Evolutionary conservation across 2,329 filamentous ascomycete species (phyloP).

Genomic region (Magnaporthiopsis poae): DNA sequence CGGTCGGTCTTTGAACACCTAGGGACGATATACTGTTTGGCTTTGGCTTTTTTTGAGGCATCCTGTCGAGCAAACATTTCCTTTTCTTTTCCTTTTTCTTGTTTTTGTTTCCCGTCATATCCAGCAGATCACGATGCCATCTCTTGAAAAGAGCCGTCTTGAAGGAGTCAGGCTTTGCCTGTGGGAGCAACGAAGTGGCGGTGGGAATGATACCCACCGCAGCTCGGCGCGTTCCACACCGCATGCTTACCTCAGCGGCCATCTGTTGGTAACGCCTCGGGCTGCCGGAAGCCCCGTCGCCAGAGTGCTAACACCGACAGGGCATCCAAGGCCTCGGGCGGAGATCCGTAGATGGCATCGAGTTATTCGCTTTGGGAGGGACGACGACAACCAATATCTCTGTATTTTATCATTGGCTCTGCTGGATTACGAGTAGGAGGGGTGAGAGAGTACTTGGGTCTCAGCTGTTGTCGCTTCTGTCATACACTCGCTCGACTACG

Average conservation of each 20-base stretch:
- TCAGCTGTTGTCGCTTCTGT: not conserved
- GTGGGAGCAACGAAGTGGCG: not conserved
- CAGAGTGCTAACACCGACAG: not conserved
- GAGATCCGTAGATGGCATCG: not conserved
- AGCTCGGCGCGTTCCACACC: not conserved
- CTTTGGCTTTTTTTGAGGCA: conserved; percentile 9
- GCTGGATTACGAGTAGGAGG: not conserved
- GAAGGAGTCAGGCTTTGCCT: not conserved
- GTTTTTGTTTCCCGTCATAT: not conserved
- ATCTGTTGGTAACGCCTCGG: not conserved
- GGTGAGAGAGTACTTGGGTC: not conserved
- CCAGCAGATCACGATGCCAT: not conserved
- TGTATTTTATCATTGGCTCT: conserved; percentile 3
- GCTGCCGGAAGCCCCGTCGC: not conserved
- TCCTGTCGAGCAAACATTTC: conserved; percentile 4
- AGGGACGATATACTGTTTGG: conserved; percentile 11
- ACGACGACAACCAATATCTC: not conserved
- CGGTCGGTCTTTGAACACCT: conserved; percentile 12
- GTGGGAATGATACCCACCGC: not conserved
- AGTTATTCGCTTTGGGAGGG: not conserved
- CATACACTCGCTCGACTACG: not conserved
- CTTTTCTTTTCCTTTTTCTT: conserved; percentile 4
- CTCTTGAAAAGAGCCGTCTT: not conserved
- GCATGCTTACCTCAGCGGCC: not conserved
- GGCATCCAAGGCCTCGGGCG: too few species aligned